Evolutionary conservation across 257 asterid species (phyloP).

Genomic region (Solanum ossicruentum): DNA sequence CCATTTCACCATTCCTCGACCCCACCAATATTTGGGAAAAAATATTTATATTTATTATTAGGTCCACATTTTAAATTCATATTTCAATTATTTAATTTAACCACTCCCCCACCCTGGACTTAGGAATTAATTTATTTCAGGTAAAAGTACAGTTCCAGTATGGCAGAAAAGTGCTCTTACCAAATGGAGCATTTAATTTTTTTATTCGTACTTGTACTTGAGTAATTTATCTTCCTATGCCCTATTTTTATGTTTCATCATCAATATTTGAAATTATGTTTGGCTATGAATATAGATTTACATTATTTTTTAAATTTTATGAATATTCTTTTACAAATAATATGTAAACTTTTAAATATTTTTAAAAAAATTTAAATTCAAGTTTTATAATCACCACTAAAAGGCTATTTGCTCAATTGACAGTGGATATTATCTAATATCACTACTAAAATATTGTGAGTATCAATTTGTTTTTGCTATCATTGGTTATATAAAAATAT

Average conservation of each 20-base stretch:
- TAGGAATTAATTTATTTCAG: background rate
- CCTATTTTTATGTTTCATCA: no score
- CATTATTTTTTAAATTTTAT: no score
- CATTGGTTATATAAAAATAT: no score
- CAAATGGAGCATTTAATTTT: background rate
- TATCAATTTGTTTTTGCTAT: no score
- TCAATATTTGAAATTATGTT: no score
- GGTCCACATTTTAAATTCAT: constrained; percentile 29
- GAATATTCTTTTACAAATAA: no score
- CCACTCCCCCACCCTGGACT: background rate
- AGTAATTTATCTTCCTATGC: no score
- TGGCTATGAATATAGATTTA: no score
- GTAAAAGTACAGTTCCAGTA: background rate
- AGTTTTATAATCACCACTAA: no score
- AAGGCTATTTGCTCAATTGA: no score
- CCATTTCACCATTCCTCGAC: constrained; percentile 20
- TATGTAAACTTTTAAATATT: no score
- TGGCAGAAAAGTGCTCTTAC: background rate
- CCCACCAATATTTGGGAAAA: background rate
- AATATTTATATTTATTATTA: background rate
- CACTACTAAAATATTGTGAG: background rate
- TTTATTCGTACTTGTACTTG: background rate
- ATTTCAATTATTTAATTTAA: background rate
- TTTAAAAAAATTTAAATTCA: no score
- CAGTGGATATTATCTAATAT: background rate